phyloP scores from a whole-genome alignment of 768 basidiomycete genomes.

The Tricholoma saponaceum region DNA sequence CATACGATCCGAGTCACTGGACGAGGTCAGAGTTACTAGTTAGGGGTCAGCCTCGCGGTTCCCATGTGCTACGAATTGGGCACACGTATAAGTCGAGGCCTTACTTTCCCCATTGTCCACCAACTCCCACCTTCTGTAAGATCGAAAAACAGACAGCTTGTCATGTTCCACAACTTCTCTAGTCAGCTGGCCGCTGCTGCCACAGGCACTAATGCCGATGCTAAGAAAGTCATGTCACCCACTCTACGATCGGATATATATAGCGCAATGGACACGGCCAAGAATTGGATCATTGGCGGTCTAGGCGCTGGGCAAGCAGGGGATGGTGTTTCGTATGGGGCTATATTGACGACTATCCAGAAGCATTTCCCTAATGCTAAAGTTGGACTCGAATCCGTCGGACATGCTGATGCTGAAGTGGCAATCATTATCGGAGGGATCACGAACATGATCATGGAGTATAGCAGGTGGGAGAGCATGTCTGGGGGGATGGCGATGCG shows the following conservation, averaged over 20 bases:
- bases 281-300: conserved; percentile 41
- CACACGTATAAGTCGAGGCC: conserved; percentile 12
- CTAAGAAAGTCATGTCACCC: conserved; percentile 44
- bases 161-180: conserved; percentile 46
- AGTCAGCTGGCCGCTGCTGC: conserved; percentile 34
- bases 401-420: conserved; percentile 43
- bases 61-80: conserved; percentile 27
- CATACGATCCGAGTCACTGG: neutral
- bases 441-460: conserved; percentile 51
- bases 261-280: conserved; percentile 40
- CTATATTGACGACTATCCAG: conserved; percentile 41
- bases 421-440: conserved; percentile 47
- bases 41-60: conserved; percentile 30
- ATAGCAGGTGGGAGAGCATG: conserved; percentile 55
- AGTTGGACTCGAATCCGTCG: conserved; percentile 43
- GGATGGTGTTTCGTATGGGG: conserved; percentile 47
- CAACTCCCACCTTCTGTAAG: conserved; percentile 3
- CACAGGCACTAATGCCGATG: conserved; percentile 24
- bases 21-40: neutral
- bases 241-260: conserved; percentile 50
- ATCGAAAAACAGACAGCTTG: neutral
- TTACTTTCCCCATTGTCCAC: neutral
- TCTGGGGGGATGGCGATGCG: conserved; percentile 53
- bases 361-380: conserved; percentile 45
- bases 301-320: conserved; percentile 41